These are phyloP conservation scores for Phanerodontia chrysosporium DNA, from an alignment of 768 basidiomycete genomes.

Conservation along the genomic window DNA sequence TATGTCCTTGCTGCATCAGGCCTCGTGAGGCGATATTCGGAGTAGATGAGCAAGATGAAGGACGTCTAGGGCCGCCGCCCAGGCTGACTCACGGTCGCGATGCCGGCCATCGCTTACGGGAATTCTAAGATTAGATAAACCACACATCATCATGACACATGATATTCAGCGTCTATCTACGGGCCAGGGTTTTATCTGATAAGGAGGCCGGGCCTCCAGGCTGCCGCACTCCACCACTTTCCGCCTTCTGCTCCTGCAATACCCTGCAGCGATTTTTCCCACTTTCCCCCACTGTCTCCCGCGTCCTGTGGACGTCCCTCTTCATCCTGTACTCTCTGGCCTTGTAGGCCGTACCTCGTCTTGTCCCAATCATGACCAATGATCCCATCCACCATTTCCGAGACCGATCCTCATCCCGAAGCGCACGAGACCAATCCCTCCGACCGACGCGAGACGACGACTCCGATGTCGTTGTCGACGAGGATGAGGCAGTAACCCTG, in stretches of 20 bases:
- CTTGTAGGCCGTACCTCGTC: neutral
- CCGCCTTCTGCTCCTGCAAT: conserved; percentile 1
- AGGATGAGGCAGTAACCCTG: conserved; percentile 14
- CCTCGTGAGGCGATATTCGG: neutral
- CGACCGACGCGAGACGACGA: neutral
- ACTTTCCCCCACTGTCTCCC: neutral
- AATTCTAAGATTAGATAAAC: neutral
- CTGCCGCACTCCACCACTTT: neutral
- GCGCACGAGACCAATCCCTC: conserved; percentile 1
- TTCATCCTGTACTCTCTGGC: neutral
- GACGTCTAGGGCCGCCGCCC: neutral
- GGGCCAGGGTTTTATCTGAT: conserved; percentile 6
- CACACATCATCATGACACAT: neutral
- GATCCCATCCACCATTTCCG: neutral
- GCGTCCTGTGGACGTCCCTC: neutral
- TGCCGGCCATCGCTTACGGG: neutral
- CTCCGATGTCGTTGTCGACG: conserved; percentile 12
- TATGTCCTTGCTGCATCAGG: neutral
- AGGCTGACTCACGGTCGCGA: neutral
- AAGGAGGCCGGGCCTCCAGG: neutral
- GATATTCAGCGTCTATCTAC: neutral
- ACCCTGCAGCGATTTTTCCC: neutral
- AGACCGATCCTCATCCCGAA: conserved; percentile 5
- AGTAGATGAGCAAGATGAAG: neutral
- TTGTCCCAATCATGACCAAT: neutral